Evolutionary conservation across 225 moss, liverwort and hornwort genomes (phyloP), one percentile per base, ranked within the genome.

Genomic region (Marchantia polymorpha): DNA sequence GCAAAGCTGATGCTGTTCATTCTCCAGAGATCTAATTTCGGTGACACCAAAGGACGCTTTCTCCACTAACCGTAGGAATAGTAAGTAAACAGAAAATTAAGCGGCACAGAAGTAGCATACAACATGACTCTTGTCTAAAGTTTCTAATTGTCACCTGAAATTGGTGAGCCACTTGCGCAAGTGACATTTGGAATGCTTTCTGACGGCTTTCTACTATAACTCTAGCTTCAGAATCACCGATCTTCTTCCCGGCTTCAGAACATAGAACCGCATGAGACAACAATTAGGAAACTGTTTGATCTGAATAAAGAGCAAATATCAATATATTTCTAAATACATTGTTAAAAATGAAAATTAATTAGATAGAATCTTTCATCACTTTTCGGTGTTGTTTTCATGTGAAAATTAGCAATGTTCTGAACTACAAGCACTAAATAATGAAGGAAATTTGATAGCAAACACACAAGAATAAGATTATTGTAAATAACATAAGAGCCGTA

Each of bases 191-290:
- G 78, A 96, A 96, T 55, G 54, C 87, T 83, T 90, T 91, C 73
- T 90, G 91, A 10, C 96, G 91, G 83, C 87, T 92, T 79, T 84
- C 86, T 77, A 92, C 85, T 19, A 90, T 83, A 67, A 83, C 86
- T 61, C 87, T 89, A 82, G 90, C 94, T 83, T 92, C 90, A 48
- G 84, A 83, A 67, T 92, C 92, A 72, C 85, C 80, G 70, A 92
- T 89, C 74, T 90, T 88, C 85, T 83, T 92, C 82, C 83, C 90
- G 85, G 86, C 89, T 92, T 86, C 80, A 87, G 75, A 87, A 72
- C 14, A 17, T 39, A 30, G 17, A 67, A 26, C 49, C 48, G 22
- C 60, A 10, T 58, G 59, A 59, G 39, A 39, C 73, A 25, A 27
- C 71, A 26, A 29, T 54, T 20, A 26, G 52, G 6, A 72, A 72